Evolutionary conservation across 768 basidiomycete genomes (phyloP).

Genomic region (Pleurotus tuoliensis): DNA sequence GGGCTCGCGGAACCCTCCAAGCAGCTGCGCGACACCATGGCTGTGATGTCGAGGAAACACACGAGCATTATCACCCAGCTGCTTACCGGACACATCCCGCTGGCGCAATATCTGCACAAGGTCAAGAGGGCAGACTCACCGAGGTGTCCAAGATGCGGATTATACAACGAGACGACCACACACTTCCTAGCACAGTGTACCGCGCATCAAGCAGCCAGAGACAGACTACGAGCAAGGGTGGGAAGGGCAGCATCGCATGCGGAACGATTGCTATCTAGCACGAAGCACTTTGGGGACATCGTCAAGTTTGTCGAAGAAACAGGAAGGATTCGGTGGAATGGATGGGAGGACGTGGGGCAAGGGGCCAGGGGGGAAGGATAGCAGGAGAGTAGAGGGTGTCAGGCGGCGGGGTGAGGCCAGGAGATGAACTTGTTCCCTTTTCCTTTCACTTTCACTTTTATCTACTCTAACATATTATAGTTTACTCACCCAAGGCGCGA

Average conservation of each 20-base stretch:
- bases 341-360: not conserved
- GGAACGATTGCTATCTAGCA: not conserved
- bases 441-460: too few relatives aligned
- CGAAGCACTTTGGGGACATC: not conserved
- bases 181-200: not conserved
- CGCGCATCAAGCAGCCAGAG: not conserved
- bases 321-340: not conserved
- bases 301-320: not conserved
- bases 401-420: too few relatives aligned
- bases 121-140: constrained; percentile 13
- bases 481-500: too few relatives aligned
- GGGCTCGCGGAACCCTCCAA: constrained; percentile 12
- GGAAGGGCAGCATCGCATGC: not conserved
- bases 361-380: not conserved
- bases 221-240: not conserved
- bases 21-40: not conserved
- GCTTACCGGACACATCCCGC: constrained; percentile 24
- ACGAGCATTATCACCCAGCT: constrained; percentile 25
- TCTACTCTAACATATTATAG: too few relatives aligned
- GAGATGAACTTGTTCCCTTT: too few relatives aligned
- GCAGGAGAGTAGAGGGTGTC: too few relatives aligned
- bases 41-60: not conserved
- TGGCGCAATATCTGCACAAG: constrained; percentile 26
- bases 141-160: constrained; percentile 14
- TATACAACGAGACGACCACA: not conserved